phyloP scores from a whole-genome alignment of 2,329 filamentous ascomycete genomes.

The Akanthomyces dipterigenus region DNA sequence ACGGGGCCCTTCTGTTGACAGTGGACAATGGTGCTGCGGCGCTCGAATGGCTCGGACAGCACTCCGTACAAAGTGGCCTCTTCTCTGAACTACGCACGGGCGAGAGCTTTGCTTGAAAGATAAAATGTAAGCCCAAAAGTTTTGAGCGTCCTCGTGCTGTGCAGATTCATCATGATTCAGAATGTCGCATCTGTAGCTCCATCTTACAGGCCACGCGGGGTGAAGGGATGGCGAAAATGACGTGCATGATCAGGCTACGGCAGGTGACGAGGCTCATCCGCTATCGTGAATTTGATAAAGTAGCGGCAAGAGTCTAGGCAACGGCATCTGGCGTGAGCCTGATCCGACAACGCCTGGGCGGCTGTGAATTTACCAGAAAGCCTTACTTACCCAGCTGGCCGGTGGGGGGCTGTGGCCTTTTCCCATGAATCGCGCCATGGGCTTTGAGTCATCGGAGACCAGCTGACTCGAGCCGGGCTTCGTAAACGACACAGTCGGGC shows the following conservation, averaged over 20 bases:
- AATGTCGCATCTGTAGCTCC: not conserved
- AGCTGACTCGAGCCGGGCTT: not conserved
- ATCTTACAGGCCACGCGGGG: not conserved
- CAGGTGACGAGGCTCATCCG: not conserved
- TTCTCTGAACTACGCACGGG: no score
- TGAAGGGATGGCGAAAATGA: not conserved
- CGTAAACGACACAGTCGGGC: not conserved
- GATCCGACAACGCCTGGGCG: not conserved
- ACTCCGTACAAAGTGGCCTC: no score
- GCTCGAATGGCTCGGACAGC: no score
- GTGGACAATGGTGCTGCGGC: no score
- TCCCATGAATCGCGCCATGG: slow-evolving; percentile 4
- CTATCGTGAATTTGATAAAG: not conserved
- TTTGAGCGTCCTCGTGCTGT: not conserved
- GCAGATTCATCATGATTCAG: not conserved
- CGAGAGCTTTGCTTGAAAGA: no score
- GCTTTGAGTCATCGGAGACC: not conserved
- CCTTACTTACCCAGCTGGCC: not conserved
- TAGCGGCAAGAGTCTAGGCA: not conserved
- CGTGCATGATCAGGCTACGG: not conserved
- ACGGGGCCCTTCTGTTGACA: no score
- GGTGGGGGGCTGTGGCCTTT: not conserved
- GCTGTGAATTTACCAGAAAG: not conserved
- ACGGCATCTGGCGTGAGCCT: not conserved
- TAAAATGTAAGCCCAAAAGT: no score